Conservation (phyloP, 2,329 filamentous ascomycete species). For the Botrytis cinerea region DNA sequence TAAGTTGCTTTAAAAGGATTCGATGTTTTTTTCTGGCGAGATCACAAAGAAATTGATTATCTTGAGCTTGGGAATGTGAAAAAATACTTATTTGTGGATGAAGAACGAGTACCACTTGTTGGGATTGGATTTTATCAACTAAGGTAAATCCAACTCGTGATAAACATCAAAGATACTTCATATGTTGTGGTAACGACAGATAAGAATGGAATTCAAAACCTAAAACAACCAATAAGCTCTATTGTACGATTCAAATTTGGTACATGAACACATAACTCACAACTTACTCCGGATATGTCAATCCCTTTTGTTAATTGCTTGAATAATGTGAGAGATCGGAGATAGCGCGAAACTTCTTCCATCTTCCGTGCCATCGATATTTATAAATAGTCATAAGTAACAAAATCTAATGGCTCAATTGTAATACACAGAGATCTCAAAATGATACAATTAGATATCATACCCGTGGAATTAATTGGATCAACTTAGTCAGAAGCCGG, state of each 20-base stretch:
- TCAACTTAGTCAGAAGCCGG: no score
- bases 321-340: background rate
- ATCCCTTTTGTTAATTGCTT: background rate
- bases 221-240: background rate
- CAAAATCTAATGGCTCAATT: rapidly evolving
- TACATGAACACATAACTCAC: background rate
- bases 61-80: background rate
- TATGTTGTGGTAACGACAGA: background rate
- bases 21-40: background rate
- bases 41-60: background rate
- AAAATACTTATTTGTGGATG: background rate
- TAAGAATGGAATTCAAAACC: background rate
- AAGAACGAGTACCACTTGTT: background rate
- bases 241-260: background rate
- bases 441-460: background rate
- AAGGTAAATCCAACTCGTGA: background rate
- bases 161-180: background rate
- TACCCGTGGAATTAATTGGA: background rate
- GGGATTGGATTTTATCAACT: background rate
- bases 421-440: rapidly evolving
- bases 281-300: background rate
- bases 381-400: background rate
- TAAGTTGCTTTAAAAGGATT: background rate
- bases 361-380: background rate
- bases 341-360: background rate